phyloP scores from a whole-genome alignment of 202 grass and related monocot genomes.

The Cymbopogon flexuosus region DNA sequence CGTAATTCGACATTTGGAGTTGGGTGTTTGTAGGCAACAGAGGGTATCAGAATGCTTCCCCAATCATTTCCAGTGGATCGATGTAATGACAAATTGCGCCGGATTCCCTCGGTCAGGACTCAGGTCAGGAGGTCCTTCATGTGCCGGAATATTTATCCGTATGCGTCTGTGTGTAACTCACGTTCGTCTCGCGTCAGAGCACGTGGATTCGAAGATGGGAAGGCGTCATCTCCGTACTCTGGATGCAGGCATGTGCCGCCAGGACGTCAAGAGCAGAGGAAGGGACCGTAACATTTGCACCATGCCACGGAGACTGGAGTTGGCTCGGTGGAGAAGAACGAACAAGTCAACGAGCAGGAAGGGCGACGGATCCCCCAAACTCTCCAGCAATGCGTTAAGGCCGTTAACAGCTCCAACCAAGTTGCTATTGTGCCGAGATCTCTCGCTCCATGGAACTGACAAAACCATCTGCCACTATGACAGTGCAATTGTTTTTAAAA shows the following conservation, averaged over 20 bases:
- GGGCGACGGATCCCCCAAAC: not conserved
- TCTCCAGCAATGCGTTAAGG: not conserved
- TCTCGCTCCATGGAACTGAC: no score
- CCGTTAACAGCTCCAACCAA: not conserved
- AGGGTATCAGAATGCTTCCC: not conserved
- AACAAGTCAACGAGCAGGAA: not conserved
- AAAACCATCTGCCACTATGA: not conserved
- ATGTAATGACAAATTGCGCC: not conserved
- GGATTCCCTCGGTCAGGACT: not conserved
- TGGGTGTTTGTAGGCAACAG: not conserved
- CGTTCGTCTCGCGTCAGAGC: not conserved
- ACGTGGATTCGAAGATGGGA: not conserved
- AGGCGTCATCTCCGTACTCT: not conserved
- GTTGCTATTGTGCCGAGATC: not conserved
- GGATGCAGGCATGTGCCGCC: not conserved
- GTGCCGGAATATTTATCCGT: constrained; percentile 9
- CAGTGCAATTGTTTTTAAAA: not conserved
- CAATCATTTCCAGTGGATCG: not conserved
- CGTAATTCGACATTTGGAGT: no score
- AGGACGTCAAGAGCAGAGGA: not conserved
- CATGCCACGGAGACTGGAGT: no score
- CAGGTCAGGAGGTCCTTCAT: not conserved
- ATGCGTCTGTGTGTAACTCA: not conserved
- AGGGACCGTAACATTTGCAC: no score
- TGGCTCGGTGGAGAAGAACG: not conserved